Evolutionary conservation across 306 rosid species (phyloP).

Genomic region (Spatholobus suberectus): DNA sequence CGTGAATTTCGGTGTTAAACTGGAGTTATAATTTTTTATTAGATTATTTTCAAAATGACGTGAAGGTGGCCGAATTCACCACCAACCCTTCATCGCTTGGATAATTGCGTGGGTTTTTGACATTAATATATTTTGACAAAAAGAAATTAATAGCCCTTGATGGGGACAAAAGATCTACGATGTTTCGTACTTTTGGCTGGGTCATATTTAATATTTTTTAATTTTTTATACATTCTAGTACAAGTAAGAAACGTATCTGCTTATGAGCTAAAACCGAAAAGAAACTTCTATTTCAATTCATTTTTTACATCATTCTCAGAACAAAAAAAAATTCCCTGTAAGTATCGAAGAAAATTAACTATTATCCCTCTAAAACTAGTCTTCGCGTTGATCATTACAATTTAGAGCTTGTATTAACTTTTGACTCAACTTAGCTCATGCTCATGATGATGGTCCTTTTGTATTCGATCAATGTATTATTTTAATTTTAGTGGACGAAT

Average conservation of each 20-base stretch:
- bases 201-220: neutral
- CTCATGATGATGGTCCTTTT: neutral
- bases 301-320: neutral
- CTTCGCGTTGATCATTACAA: neutral
- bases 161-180: neutral
- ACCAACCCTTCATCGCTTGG: neutral
- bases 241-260: neutral
- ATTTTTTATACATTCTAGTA: neutral
- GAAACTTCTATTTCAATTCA: slow-evolving; percentile 11
- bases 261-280: neutral
- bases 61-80: neutral
- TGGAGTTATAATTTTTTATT: neutral
- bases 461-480: neutral
- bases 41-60: neutral
- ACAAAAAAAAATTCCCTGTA: neutral
- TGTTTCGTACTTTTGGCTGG: neutral
- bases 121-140: neutral
- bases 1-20: neutral
- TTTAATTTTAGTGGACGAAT: neutral
- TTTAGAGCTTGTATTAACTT: slow-evolving; percentile 4
- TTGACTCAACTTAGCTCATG: neutral
- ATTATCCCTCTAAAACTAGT: neutral
- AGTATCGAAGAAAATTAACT: neutral
- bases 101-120: slow-evolving; percentile 13
- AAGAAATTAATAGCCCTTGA: neutral